Evolutionary conservation across 2,329 filamentous ascomycete species (phyloP), one percentile per base, ranked within the genome.

Genomic region (Chalaropsis thielavioides): DNA sequence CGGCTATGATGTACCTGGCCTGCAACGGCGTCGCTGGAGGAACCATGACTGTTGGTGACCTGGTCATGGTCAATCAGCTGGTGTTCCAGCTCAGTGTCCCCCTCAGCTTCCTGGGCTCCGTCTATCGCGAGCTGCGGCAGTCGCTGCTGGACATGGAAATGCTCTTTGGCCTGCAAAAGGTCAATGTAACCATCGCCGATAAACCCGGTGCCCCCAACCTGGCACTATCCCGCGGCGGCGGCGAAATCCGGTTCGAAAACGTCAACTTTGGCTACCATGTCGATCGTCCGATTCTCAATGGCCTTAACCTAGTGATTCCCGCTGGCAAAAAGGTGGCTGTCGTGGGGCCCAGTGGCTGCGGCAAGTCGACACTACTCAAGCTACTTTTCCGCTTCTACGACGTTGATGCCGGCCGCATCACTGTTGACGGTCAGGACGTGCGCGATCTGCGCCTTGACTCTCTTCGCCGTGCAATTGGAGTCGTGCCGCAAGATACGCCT

Each of bases 51-150:
- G 92, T 99, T 15, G 94, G 94, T 66, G 95, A 99, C 73, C 80
- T 99, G 40, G 94, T 99, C 72, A 95, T 99, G 90, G 90, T 99
- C 70, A 99, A 99, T 74, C 94, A 97, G 78, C 85, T 99, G 19
- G 92, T 99, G 67, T 99, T 99, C 76, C 94, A 99, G 76, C 85
- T 99, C 5, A 96, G 91, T 0, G 90, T 99, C 3, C 94, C 94
- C 0, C 82, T 99, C 67, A 99, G 99, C 79, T 99, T 99, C 75
- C 80, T 99, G 3, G 94, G 94, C n/a, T 95, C 91, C 15, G 92
- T 99, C 13, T 99, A 99, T 74, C 88, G 94, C 70, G 94, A 99
- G 76, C 81, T 99, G 64, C 83, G 94, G 65, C 94, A 99, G 76
- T 96, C 90, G 24, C 80, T 99, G 56, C 80, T 99, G 41, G 95